These are phyloP conservation scores for Populus hybrid DNA, from an alignment of 441 rosid genomes.

Conservation along the genomic window DNA sequence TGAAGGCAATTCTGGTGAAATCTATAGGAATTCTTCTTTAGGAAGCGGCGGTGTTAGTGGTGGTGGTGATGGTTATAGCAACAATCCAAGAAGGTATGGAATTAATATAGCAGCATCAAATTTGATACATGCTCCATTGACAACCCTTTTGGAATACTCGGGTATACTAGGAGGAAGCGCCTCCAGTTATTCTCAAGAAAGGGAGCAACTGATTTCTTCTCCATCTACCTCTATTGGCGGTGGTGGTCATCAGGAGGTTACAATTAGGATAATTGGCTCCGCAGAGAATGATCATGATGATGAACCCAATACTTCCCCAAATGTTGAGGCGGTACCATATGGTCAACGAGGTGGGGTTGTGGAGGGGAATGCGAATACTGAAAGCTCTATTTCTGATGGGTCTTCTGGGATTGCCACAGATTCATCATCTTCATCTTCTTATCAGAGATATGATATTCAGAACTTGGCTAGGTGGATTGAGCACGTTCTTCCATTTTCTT, in stretches of 20 bases:
- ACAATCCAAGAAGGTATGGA: slow-evolving; percentile 20
- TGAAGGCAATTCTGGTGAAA: neutral
- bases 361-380: neutral
- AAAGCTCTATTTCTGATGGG: slow-evolving; percentile 3
- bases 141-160: slow-evolving; percentile 72
- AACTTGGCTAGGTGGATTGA: slow-evolving; percentile 68
- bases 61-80: neutral
- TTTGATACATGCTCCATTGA: slow-evolving; percentile 73
- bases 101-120: slow-evolving; percentile 39
- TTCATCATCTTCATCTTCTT: slow-evolving; percentile 24
- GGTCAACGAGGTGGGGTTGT: slow-evolving; percentile 6
- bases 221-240: slow-evolving; percentile 33
- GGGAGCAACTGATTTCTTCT: slow-evolving; percentile 11
- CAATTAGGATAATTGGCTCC: slow-evolving; percentile 77
- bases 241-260: slow-evolving; percentile 51
- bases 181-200: slow-evolving; percentile 2
- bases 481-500: slow-evolving; percentile 59
- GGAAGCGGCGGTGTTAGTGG: neutral
- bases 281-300: slow-evolving; percentile 5
- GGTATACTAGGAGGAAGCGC: slow-evolving; percentile 56
- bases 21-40: neutral
- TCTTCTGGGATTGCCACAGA: slow-evolving; percentile 6
- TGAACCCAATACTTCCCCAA: slow-evolving; percentile 23
- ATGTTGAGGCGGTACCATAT: neutral
- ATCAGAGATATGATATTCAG: slow-evolving; percentile 68